Percentiles rank a stretch among this genome's conserved stretches.
Evolutionary conservation across 2,329 filamentous ascomycete species (phyloP).

Genomic region (Colletotrichum costaricense): DNA sequence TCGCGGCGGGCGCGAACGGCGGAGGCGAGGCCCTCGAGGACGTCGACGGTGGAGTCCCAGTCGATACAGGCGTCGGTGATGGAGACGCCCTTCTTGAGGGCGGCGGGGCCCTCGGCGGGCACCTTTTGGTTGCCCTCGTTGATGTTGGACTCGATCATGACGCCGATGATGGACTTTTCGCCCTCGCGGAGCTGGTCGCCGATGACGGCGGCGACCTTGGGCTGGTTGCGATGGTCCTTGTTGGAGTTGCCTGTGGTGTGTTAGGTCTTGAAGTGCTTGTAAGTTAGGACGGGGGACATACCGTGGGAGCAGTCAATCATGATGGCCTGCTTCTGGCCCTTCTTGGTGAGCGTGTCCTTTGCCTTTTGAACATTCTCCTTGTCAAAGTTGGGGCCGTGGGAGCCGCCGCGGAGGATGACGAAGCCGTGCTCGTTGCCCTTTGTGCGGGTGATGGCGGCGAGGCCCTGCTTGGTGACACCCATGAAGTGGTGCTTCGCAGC

Average conservation of each 20-base stretch:
- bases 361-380: slow-evolving; percentile 82
- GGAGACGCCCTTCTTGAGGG: slow-evolving; percentile 87
- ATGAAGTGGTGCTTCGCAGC: slow-evolving; percentile 95
- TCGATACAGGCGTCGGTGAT: slow-evolving; percentile 97
- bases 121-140: slow-evolving; percentile 92
- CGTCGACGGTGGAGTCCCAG: slow-evolving; percentile 86
- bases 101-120: slow-evolving; percentile 81
- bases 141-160: slow-evolving; percentile 99
- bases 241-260: slow-evolving; percentile 82
- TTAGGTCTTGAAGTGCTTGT: no score
- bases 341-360: slow-evolving; percentile 82
- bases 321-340: slow-evolving; percentile 87
- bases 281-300: slow-evolving; percentile 43
- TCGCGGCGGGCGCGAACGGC: slow-evolving; percentile 82
- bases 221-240: slow-evolving; percentile 98
- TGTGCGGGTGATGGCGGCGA: slow-evolving; percentile 94
- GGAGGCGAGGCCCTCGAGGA: slow-evolving; percentile 87
- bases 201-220: slow-evolving; percentile 85
- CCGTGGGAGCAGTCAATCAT: slow-evolving; percentile 99
- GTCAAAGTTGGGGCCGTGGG: slow-evolving; percentile 93
- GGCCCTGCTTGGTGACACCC: slow-evolving; percentile 96
- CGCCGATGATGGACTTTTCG: slow-evolving; percentile 89
- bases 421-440: slow-evolving; percentile 97
- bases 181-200: slow-evolving; percentile 88
- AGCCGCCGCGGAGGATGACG: slow-evolving; percentile 93